phyloP scores from a whole-genome alignment of 345 rosid species.

The Fremontodendron californicum region DNA sequence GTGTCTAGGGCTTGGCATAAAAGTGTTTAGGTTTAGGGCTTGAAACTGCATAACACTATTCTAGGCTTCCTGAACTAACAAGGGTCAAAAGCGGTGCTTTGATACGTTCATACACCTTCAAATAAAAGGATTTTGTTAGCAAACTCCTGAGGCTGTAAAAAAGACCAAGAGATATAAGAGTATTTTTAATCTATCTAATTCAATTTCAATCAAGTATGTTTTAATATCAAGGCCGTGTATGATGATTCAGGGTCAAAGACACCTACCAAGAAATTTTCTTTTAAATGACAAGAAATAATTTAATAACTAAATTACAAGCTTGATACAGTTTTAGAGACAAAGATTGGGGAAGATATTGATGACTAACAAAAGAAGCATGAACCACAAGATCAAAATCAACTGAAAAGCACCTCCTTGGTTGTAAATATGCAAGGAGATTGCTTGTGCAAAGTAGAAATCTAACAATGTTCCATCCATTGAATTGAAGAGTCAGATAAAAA shows the following conservation, averaged over 20 bases:
- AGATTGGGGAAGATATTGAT: background rate
- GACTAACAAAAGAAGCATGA: constrained; percentile 6
- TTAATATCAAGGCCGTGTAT: background rate
- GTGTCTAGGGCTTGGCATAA: too few relatives aligned
- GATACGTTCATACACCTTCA: constrained; percentile 92
- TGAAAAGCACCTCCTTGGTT: constrained; percentile 1
- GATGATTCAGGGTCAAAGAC: background rate
- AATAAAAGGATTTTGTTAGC: constrained; percentile 17
- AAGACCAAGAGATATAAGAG: background rate
- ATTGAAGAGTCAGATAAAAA: background rate
- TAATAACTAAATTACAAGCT: background rate
- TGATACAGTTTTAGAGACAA: background rate
- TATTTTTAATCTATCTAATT: constrained; percentile 5
- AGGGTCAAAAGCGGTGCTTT: constrained; percentile 95
- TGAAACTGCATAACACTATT: constrained; percentile 90
- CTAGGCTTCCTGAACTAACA: constrained; percentile 98
- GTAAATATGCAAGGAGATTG: constrained; percentile 5
- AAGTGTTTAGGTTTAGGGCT: too few relatives aligned
- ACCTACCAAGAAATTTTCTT: background rate
- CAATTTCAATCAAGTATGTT: background rate
- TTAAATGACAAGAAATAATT: background rate
- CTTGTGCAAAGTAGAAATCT: background rate
- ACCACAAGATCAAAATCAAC: background rate
- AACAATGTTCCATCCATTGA: background rate
- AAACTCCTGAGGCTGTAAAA: background rate